These are phyloP conservation scores for Lipomyces mesembrius DNA, from an alignment of 805 yeast species.

Conservation along the genomic window DNA sequence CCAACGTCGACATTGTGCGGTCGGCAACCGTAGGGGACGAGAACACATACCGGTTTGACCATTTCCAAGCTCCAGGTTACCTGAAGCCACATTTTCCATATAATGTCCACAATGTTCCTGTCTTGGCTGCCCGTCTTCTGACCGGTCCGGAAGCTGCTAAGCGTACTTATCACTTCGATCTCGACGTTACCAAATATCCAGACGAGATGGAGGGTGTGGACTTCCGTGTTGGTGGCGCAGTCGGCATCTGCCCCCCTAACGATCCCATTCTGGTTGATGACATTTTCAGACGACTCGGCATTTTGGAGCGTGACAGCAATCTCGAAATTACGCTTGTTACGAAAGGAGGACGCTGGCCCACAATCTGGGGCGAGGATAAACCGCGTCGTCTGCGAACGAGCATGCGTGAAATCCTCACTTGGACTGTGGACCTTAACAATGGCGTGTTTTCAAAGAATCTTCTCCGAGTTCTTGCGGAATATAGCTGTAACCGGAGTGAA, in stretches of 20 bases:
- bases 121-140: conserved; percentile 36
- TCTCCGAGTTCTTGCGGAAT: conserved; percentile 38
- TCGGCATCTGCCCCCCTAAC: conserved; percentile 42
- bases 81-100: conserved; percentile 41
- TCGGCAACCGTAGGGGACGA: background rate
- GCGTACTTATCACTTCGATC: conserved; percentile 41
- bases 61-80: conserved; percentile 30
- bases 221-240: conserved; percentile 42
- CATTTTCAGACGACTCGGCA: conserved; percentile 28
- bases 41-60: background rate
- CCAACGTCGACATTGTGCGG: conserved; percentile 10
- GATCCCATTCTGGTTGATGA: conserved; percentile 33
- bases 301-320: conserved; percentile 20
- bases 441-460: conserved; percentile 37
- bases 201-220: conserved; percentile 40
- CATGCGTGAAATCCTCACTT: conserved; percentile 37
- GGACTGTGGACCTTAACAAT: conserved; percentile 40
- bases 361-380: conserved; percentile 41
- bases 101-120: conserved; percentile 37
- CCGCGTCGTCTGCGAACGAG: conserved; percentile 33
- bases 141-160: conserved; percentile 38
- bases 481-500: conserved; percentile 32
- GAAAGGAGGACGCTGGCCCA: conserved; percentile 41
- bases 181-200: conserved; percentile 41
- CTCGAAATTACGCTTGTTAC: conserved; percentile 31